Percentiles rank a stretch among this genome's conserved stretches.
These are phyloP conservation scores for Vanrija sp. DNA, from an alignment of 1,284 basidiomycete genomes.

Conservation along the genomic window DNA sequence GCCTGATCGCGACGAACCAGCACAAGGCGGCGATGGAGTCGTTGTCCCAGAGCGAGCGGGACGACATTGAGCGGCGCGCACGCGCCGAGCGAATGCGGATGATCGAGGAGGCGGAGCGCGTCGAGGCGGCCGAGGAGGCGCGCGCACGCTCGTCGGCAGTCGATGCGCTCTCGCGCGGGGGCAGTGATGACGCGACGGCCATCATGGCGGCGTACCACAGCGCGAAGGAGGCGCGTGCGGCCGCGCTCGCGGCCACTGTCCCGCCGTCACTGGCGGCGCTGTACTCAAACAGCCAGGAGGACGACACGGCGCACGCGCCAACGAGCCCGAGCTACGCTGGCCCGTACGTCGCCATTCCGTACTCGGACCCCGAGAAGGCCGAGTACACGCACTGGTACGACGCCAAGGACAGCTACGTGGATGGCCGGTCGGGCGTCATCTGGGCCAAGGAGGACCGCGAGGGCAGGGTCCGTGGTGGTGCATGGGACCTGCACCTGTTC, in stretches of 20 bases:
- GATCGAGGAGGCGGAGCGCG: conserved; percentile 63
- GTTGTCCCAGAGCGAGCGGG: conserved; percentile 57
- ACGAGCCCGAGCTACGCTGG: conserved; percentile 41
- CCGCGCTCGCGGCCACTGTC: conserved; percentile 27
- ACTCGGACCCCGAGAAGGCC: conserved; percentile 30
- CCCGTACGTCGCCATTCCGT: conserved; percentile 46
- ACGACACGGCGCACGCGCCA: conserved; percentile 22
- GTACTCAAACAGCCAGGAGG: conserved; percentile 8
- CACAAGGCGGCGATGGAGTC: conserved; percentile 59
- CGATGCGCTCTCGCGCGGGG: conserved; percentile 65
- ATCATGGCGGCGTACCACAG: conserved; percentile 55
- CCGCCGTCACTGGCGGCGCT: conserved; percentile 19
- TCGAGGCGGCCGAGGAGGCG: conserved; percentile 52
- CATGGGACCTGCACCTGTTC: conserved; percentile 73
- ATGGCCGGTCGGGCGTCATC: conserved; percentile 55
- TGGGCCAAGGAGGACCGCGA: conserved; percentile 70
- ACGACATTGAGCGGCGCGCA: conserved; percentile 65
- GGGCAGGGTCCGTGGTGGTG: conserved; percentile 77
- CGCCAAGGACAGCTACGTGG: conserved; percentile 31
- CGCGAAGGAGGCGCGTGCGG: conserved; percentile 31
- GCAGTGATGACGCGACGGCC: conserved; percentile 52
- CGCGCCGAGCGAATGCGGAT: conserved; percentile 64
- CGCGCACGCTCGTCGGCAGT: conserved; percentile 59
- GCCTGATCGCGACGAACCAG: conserved; percentile 71
- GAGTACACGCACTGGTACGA: conserved; percentile 27